These are phyloP conservation scores for Staphylotrichum tortipilum DNA, from an alignment of 495 filamentous ascomycete species.

Conservation along the genomic window DNA sequence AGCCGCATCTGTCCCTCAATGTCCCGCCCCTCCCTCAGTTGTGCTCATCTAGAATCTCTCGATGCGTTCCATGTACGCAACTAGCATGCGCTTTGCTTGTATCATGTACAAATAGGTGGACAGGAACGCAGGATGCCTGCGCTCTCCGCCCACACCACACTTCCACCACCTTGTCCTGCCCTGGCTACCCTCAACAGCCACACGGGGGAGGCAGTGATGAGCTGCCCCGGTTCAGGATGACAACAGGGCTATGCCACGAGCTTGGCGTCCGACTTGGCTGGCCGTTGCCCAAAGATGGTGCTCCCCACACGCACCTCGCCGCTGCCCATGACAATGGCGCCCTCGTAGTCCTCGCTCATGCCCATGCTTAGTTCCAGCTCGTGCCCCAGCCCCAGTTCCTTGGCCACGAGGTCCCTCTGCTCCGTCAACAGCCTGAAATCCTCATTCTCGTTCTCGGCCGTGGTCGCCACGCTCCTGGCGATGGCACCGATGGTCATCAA, in stretches of 20 bases:
- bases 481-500: slow-evolving; percentile 98
- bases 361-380: slow-evolving; percentile 55
- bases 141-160: too few species aligned
- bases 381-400: slow-evolving; percentile 35
- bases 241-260: slow-evolving; percentile 37
- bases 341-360: slow-evolving; percentile 95
- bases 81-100: too few species aligned
- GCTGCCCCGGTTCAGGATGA: too few species aligned
- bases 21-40: too few species aligned
- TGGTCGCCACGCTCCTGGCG: slow-evolving; percentile 62
- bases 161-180: too few species aligned
- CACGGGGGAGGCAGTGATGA: too few species aligned
- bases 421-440: slow-evolving; percentile 67
- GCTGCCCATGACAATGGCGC: slow-evolving; percentile 74
- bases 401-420: slow-evolving; percentile 54
- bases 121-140: too few species aligned
- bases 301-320: slow-evolving; percentile 92
- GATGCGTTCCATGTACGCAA: too few species aligned
- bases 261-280: slow-evolving; percentile 62
- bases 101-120: too few species aligned
- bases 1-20: not conserved
- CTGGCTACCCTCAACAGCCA: too few species aligned
- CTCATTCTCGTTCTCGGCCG: slow-evolving; percentile 73
- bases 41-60: too few species aligned
- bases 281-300: slow-evolving; percentile 81